These are phyloP conservation scores for Jacaranda copaia DNA, from an alignment of 257 asterid genomes.

Conservation along the genomic window DNA sequence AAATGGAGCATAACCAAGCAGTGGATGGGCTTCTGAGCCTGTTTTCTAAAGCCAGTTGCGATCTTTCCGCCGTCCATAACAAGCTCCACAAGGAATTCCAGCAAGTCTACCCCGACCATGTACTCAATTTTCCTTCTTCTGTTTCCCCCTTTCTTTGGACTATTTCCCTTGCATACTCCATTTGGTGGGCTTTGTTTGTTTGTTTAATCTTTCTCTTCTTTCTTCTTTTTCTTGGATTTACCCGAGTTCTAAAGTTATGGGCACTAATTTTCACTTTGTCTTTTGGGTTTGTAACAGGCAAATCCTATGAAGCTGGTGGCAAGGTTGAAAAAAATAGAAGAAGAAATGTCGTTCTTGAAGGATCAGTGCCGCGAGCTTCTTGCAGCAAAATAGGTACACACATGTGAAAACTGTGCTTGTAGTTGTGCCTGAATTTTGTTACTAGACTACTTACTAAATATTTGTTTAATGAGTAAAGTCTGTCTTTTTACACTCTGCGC, in stretches of 20 bases:
- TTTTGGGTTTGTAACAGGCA: slow-evolving; percentile 52
- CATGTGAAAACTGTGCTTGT: slow-evolving; percentile 6
- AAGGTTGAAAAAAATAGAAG: slow-evolving; percentile 82
- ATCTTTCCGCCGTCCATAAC: slow-evolving; percentile 67
- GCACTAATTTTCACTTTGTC: slow-evolving; percentile 11
- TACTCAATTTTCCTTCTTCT: slow-evolving; percentile 34
- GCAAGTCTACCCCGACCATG: slow-evolving; percentile 76
- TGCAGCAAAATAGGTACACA: slow-evolving; percentile 85
- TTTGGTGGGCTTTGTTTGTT: background rate
- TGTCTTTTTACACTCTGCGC: background rate
- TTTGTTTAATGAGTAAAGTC: background rate
- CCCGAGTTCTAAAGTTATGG: background rate
- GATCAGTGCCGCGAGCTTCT: slow-evolving; percentile 93
- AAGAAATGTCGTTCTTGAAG: slow-evolving; percentile 73
- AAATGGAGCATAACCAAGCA: slow-evolving; percentile 74
- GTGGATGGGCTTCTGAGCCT: slow-evolving; percentile 76
- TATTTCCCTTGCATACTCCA: background rate
- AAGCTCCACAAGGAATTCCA: slow-evolving; percentile 80
- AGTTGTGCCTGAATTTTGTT: slow-evolving; percentile 22
- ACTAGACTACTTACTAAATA: background rate
- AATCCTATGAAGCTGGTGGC: slow-evolving; percentile 92
- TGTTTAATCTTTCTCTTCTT: background rate
- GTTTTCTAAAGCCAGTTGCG: slow-evolving; percentile 77
- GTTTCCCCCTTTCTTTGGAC: background rate
- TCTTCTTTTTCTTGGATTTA: background rate